phyloP scores from a whole-genome alignment of 192 early-diverging fungal species.

The Backusella mclennaniae region DNA sequence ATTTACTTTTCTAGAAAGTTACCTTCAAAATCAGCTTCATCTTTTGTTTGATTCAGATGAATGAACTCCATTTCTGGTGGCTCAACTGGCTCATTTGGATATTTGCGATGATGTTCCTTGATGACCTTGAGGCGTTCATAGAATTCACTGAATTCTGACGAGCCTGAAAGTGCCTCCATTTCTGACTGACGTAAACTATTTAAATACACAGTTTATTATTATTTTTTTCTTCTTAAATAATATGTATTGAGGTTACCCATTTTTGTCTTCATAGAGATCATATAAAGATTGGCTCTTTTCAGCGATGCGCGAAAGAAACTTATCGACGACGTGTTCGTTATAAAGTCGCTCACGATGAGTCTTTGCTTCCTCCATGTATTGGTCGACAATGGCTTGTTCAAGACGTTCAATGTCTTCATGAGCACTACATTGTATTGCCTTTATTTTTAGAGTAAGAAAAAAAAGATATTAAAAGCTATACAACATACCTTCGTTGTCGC shows the following conservation, averaged over 20 bases:
- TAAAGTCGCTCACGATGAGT: conserved; percentile 80
- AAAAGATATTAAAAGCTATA: not conserved
- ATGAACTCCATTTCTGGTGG: conserved; percentile 80
- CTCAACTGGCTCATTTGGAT: conserved; percentile 73
- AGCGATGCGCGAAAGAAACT: conserved; percentile 70
- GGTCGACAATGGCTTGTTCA: conserved; percentile 83
- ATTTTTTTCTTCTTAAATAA: not conserved
- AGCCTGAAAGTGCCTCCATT: conserved; percentile 64
- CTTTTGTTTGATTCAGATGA: conserved; percentile 47
- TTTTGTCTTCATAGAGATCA: conserved; percentile 68
- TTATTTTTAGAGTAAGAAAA: not conserved
- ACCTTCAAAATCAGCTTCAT: conserved; percentile 32
- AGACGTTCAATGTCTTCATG: conserved; percentile 93
- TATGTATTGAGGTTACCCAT: conserved; percentile 51
- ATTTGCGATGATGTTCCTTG: conserved; percentile 76
- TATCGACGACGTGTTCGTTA: conserved; percentile 77
- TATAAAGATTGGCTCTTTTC: conserved; percentile 58
- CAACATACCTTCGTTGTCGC: conserved; percentile 54
- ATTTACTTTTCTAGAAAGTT: not conserved
- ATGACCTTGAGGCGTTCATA: conserved; percentile 80
- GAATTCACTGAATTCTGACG: conserved; percentile 78
- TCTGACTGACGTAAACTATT: conserved; percentile 65
- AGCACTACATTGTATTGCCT: conserved; percentile 36
- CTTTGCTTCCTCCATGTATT: conserved; percentile 74
- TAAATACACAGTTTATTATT: not conserved